These are phyloP conservation scores for Claviceps paspali DNA, from an alignment of 2,329 filamentous ascomycete genomes.

Conservation along the genomic window DNA sequence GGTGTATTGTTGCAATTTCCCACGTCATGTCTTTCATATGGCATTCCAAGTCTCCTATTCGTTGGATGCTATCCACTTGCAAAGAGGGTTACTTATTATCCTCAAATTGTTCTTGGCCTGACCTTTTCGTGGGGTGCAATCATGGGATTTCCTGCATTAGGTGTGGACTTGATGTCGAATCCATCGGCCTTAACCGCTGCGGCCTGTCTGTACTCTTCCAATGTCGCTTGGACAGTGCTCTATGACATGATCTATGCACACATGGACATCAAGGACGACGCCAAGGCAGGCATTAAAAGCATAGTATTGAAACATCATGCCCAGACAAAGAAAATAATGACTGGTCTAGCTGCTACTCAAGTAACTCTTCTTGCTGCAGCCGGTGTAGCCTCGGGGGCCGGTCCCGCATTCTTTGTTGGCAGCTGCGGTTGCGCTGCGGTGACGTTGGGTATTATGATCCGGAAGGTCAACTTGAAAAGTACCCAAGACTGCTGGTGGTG, in stretches of 20 bases:
- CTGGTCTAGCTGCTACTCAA: constrained; percentile 54
- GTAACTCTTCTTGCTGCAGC: constrained; percentile 54
- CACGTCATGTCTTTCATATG: constrained; percentile 58
- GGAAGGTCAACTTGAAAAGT: constrained; percentile 47
- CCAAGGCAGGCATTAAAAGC: constrained; percentile 74
- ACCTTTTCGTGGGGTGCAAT: constrained; percentile 84
- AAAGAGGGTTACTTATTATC: constrained; percentile 78
- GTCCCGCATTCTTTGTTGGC: constrained; percentile 51
- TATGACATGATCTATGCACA: constrained; percentile 93
- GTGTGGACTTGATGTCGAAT: constrained; percentile 56
- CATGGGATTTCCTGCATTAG: constrained; percentile 74
- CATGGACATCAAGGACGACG: constrained; percentile 79
- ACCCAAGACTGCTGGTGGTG: constrained; percentile 62
- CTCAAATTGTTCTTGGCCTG: constrained; percentile 66
- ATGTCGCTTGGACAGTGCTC: constrained; percentile 72
- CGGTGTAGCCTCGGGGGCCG: constrained; percentile 50
- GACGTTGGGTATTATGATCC: constrained; percentile 52
- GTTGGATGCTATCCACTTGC: constrained; percentile 68
- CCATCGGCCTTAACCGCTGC: constrained; percentile 48
- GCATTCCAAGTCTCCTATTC: constrained; percentile 56
- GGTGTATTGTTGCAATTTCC: constrained; percentile 66
- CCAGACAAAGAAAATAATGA: constrained; percentile 62
- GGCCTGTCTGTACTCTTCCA: constrained; percentile 57
- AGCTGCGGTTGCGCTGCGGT: constrained; percentile 50
- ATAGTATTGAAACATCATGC: constrained; percentile 68